These are phyloP conservation scores for Cryptomeria japonica DNA, from an alignment of 75 land plant genomes.

Conservation along the genomic window DNA sequence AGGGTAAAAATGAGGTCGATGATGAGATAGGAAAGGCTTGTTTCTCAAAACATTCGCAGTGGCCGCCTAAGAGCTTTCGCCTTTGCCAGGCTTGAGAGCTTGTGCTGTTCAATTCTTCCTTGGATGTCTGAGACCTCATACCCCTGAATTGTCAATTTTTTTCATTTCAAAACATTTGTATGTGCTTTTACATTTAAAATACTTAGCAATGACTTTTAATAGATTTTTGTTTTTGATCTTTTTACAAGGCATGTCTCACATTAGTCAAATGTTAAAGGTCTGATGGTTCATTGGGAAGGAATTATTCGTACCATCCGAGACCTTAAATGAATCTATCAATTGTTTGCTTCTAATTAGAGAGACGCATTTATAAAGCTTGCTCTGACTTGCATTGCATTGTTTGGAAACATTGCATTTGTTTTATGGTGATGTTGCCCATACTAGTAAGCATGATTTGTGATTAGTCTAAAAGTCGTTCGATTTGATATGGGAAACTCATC, in stretches of 20 bases:
- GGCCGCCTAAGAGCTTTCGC: constrained; percentile 77
- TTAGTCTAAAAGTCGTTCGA: no score
- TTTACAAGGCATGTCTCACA: no score
- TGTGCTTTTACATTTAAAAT: no score
- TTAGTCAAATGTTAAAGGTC: neutral
- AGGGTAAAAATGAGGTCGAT: neutral
- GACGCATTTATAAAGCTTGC: neutral
- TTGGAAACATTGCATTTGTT: no score
- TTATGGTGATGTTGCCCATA: no score
- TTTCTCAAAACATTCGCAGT: constrained; percentile 68
- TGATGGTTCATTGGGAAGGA: neutral
- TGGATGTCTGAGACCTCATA: neutral
- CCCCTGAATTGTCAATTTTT: neutral
- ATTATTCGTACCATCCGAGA: constrained; percentile 3
- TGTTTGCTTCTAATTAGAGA: neutral
- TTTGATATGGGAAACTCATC: no score
- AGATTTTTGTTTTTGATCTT: no score
- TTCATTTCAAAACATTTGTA: no score
- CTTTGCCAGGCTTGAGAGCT: constrained; percentile 32
- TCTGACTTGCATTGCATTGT: neutral
- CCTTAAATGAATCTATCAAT: neutral
- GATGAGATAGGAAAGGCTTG: neutral
- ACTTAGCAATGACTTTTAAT: no score
- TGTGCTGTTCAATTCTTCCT: neutral
- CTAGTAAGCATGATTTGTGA: no score